Evolutionary conservation across 208 protist species (phyloP).

Genomic region (Trypanosoma congolense): DNA sequence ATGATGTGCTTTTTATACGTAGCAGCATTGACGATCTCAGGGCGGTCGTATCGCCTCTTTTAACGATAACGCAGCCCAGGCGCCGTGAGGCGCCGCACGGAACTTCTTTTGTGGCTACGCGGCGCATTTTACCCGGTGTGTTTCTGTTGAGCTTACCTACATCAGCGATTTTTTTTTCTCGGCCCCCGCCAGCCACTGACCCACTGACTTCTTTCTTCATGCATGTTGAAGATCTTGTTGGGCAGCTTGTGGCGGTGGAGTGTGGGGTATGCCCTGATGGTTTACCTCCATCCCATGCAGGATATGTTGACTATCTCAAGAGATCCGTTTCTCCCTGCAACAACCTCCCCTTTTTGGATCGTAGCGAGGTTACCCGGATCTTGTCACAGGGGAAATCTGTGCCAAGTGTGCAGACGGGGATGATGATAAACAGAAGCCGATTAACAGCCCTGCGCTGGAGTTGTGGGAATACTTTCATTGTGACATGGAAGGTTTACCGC

Average conservation of each 20-base stretch:
- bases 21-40: slow-evolving; percentile 31
- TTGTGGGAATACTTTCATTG: slow-evolving; percentile 66
- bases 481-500: slow-evolving; percentile 46
- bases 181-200: slow-evolving; percentile 42
- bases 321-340: slow-evolving; percentile 57
- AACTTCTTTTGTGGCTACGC: slow-evolving; percentile 65
- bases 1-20: slow-evolving; percentile 51
- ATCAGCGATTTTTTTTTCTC: slow-evolving; percentile 61
- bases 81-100: slow-evolving; percentile 19
- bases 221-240: slow-evolving; percentile 73
- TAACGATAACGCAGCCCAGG: slow-evolving; percentile 41
- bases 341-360: slow-evolving; percentile 68
- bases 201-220: slow-evolving; percentile 62
- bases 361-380: slow-evolving; percentile 27
- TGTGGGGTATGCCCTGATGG: slow-evolving; percentile 14
- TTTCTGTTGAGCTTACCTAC: slow-evolving; percentile 72
- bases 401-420: background rate
- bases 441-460: slow-evolving; percentile 40
- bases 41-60: slow-evolving; percentile 57
- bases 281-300: slow-evolving; percentile 35
- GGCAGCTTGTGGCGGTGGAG: slow-evolving; percentile 51
- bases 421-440: background rate
- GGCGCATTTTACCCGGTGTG: slow-evolving; percentile 57
- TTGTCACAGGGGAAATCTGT: slow-evolving; percentile 13
- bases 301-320: slow-evolving; percentile 70